Evolutionary conservation across 805 yeast genomes (phyloP), one percentile per base, ranked within the genome.

Genomic region (Ogataea ramenticola): DNA sequence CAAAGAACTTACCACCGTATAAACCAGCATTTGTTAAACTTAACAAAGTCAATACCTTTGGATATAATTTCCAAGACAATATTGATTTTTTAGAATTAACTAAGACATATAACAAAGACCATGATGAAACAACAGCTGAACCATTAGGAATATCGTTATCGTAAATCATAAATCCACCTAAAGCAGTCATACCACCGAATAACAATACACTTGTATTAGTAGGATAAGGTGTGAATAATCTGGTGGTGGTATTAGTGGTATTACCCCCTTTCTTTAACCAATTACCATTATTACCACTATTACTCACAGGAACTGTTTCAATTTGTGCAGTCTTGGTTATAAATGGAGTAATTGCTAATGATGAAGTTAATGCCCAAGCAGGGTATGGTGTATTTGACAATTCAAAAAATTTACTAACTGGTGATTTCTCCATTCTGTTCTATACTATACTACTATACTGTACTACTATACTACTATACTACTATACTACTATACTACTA

Each of bases 81-180:
- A 82, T 40, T 12, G 85, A 68, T 7, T 78, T 72, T 34, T 71
- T 72, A 1, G 88, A 87, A 56, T 86, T 86, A 15, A 82, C 86
- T 12, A 89, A 58, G 46, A 82, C 57, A 55, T 86, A 90, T 46
- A 89, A 62, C 8, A 84, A 60, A 8, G 86, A 77, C 96, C 96
- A 90, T 2, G 93, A 95, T 53, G 77, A 70, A 7, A 75, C 67
- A 55, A 89, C 83, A 0, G 96, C 96, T 1, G 91, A 72, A 3
- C 95, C 96, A 62, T 85, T 80, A 39, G 74, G 72, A 19, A 78
- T 63, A 55, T 88, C 96, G 15, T 86, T 82, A 57, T 89, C 96
- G 49, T 71, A 70, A 35, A 83, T 74, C 68, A 89, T 82, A 68
- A 77, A 83, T 3, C 86, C 80, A 22, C 91, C 91, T 17, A 82